Base-by-base conservation (phyloP, 2,329 filamentous ascomycete species). In the Colletotrichum aenigma region DNA sequence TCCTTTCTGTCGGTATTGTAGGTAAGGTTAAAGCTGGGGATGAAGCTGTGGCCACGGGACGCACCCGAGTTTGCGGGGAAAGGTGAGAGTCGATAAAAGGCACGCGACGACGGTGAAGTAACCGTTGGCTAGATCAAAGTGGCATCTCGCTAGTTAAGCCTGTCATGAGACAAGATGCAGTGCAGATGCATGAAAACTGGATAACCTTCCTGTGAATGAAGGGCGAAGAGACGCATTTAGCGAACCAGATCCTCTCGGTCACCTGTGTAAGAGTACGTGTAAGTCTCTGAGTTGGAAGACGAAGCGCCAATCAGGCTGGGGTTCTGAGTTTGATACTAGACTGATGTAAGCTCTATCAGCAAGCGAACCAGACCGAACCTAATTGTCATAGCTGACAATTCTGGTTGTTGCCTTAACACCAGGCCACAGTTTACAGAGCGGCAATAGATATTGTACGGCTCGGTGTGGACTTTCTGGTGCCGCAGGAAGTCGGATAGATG, bases 31-130 rank as follows among this genome's bases (percentile, higher is more conserved):
- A 71, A 60, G 55, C 73, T 75, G 62, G 69, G 36, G 21, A 62
- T 32, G 61, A 52, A 55, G 71, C 66, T 60, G 66, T 75, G 69
- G 34, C 73, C 73, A 73, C 62, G 56, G 64, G 56, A 73, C 58
- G 73, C 62, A 66, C 65, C 70, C 62, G 70, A 73, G 32, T 73
- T 75, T 75, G 73, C 73, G 73, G 73, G 69, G 73, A 71, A 71
- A 71, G n/a, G n/a, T 15, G 21, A 65, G 43, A 30, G 36, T 26
- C 15, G 36, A 65, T 18, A 8, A 70, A 32, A 55, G 61, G 55
- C 72, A 75, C 68, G 72, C 72, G 72, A 71, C 55, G 68, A 75
- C 43, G 61, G 43, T 66, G 30, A 71, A 71, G 34, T 60, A 13
- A 48, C 26, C 52, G 52, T 71, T 67, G 38, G 61, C 62, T 38